Evolutionary conservation across 2,329 filamentous ascomycete species (phyloP).

Genomic region (Arthrobotrys megalospora): DNA sequence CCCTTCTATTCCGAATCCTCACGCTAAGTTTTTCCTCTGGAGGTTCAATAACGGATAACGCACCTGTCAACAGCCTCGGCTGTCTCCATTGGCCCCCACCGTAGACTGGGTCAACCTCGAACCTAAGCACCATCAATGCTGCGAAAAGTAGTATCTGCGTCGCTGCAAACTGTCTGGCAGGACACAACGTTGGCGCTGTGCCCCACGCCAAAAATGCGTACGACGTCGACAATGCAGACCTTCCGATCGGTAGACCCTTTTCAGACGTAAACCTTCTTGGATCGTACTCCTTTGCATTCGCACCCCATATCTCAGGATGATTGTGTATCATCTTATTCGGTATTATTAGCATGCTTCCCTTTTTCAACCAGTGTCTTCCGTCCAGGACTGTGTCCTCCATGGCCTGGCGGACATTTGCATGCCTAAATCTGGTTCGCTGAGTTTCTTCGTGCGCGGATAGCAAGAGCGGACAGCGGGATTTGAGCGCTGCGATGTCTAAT

Average conservation of each 20-base stretch:
- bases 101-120: conserved; percentile 59
- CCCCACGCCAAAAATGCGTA: conserved; percentile 54
- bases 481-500: conserved; percentile 66
- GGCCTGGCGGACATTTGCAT: conserved; percentile 65
- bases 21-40: conserved; percentile 13
- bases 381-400: conserved; percentile 66
- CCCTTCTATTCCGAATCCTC: conserved; percentile 18
- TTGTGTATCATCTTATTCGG: conserved; percentile 66
- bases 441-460: conserved; percentile 67
- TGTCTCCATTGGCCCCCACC: conserved; percentile 19
- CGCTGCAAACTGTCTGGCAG: conserved; percentile 65
- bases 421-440: conserved; percentile 65
- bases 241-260: conserved; percentile 13
- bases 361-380: conserved; percentile 66
- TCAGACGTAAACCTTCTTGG: conserved; percentile 62
- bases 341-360: conserved; percentile 66
- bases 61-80: conserved; percentile 16
- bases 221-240: conserved; percentile 33
- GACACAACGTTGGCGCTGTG: conserved; percentile 64
- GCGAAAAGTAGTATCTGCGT: conserved; percentile 64
- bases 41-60: conserved; percentile 23
- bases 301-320: conserved; percentile 65
- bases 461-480: conserved; percentile 66
- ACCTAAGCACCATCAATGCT: conserved; percentile 63
- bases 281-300: conserved; percentile 61